Conservation (phyloP, 1,139 yeast genomes). For the Debaryomyces subglobosus region DNA sequence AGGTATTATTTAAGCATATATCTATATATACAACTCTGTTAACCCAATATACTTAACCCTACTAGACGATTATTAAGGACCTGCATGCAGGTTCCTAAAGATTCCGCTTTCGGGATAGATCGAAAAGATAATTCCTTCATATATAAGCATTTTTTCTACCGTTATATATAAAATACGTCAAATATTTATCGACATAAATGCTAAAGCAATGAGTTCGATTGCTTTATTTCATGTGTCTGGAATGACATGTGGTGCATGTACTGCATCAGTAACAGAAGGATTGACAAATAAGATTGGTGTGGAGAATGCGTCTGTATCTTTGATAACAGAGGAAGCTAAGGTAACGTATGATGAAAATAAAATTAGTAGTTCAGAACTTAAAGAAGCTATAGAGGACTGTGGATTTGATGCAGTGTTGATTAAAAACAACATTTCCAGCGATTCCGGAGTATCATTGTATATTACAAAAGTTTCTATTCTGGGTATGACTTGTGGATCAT, state of each 20-base stretch:
- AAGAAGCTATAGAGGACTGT: slow-evolving; percentile 32
- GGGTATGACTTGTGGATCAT: slow-evolving; percentile 49
- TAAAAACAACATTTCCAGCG: neutral
- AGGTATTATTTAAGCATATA: neutral
- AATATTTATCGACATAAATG: neutral
- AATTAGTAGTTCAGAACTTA: slow-evolving; percentile 17
- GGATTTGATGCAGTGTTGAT: slow-evolving; percentile 36
- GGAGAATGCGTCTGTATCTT: slow-evolving; percentile 30
- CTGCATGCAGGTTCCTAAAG: neutral
- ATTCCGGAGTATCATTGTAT: neutral
- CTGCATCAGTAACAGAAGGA: slow-evolving; percentile 32
- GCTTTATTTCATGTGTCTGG: slow-evolving; percentile 24
- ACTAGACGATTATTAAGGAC: neutral
- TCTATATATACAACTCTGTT: neutral
- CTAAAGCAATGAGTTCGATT: slow-evolving; percentile 11
- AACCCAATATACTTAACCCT: neutral
- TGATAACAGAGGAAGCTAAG: slow-evolving; percentile 41
- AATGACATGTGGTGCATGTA: slow-evolving; percentile 46
- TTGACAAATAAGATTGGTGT: slow-evolving; percentile 28
- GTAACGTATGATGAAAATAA: slow-evolving; percentile 20
- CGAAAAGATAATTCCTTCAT: slow-evolving; percentile 11
- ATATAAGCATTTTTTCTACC: neutral
- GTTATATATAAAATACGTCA: neutral
- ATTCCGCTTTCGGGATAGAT: slow-evolving; percentile 11
- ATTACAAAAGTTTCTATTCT: slow-evolving; percentile 15